A percentile compares a stretch with the other conserved stretches of the same genome.
Evolutionary conservation across 2,329 filamentous ascomycete genomes (phyloP).

Genomic region (Davidsoniella neocaledoniae): DNA sequence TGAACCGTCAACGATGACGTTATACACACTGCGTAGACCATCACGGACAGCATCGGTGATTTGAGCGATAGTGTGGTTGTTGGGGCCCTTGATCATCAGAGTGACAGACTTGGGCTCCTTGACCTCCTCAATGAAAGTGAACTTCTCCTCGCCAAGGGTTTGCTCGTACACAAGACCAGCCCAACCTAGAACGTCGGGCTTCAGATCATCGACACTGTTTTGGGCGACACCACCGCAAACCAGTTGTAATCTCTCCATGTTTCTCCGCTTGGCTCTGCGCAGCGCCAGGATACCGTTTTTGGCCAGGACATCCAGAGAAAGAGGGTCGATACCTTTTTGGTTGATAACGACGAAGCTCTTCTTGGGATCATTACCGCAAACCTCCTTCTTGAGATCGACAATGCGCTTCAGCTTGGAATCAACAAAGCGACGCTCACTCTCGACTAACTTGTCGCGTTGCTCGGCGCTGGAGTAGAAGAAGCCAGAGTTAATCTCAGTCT

Average conservation of each 20-base stretch:
- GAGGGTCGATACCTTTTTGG: conserved; percentile 95
- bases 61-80: conserved; percentile 89
- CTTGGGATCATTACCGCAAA: conserved; percentile 81
- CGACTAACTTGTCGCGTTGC: conserved; percentile 93
- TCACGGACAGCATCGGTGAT: conserved; percentile 94
- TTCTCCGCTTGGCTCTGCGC: conserved; percentile 86
- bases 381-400: conserved; percentile 92
- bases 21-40: conserved; percentile 90
- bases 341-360: conserved; percentile 98
- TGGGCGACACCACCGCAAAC: conserved; percentile 81
- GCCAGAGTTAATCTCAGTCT: conserved; percentile 95
- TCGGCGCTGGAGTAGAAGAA: conserved; percentile 98
- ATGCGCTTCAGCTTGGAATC: conserved; percentile 96
- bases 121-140: conserved; percentile 95
- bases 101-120: conserved; percentile 98
- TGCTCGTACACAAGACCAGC: conserved; percentile 95
- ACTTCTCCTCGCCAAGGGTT: conserved; percentile 95
- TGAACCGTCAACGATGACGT: conserved; percentile 96
- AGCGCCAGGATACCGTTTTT: conserved; percentile 97
- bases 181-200: conserved; percentile 81
- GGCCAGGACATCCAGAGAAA: conserved; percentile 86
- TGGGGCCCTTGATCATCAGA: conserved; percentile 93
- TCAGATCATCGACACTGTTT: conserved; percentile 90
- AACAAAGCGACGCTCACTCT: conserved; percentile 89
- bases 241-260: conserved; percentile 96